Percentiles rank a stretch among this genome's conserved stretches.
These are phyloP conservation scores for Eucalyptus melliodora DNA, from an alignment of 345 rosid species.

Conservation along the genomic window DNA sequence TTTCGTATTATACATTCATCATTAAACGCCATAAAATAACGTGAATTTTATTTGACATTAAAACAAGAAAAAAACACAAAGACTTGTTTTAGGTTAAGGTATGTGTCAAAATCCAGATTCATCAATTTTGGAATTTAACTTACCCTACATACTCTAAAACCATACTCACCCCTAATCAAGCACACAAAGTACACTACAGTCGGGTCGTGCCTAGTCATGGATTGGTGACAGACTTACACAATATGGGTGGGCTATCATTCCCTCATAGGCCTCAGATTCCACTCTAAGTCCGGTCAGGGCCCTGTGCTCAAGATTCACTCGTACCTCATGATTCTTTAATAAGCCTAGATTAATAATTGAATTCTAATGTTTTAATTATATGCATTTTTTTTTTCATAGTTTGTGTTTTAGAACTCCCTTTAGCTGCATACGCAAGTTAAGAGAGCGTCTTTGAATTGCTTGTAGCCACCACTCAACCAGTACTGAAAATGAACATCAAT, in stretches of 20 bases:
- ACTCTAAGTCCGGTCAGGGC: neutral
- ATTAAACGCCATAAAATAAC: rapidly evolving
- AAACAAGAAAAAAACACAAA: neutral
- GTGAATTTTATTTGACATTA: rapidly evolving
- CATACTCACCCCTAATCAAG: neutral
- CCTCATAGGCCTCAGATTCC: neutral
- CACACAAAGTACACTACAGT: neutral
- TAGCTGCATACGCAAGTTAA: neutral
- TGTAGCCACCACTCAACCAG: neutral
- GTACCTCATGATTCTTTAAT: neutral
- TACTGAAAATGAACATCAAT: neutral
- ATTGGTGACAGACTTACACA: neutral
- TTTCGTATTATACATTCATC: neutral
- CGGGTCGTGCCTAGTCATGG: too few relatives aligned
- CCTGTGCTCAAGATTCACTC: neutral
- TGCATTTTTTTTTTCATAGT: neutral
- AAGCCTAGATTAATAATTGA: neutral
- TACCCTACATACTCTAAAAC: too few relatives aligned
- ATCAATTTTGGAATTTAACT: too few relatives aligned
- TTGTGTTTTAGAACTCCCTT: neutral
- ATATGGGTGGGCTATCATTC: neutral
- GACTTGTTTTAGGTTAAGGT: neutral
- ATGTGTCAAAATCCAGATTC: too few relatives aligned
- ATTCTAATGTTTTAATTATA: neutral
- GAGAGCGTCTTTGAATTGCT: neutral